Evolutionary conservation across 2,329 filamentous ascomycete genomes (phyloP), one percentile per base, ranked within the genome.

Genomic region (Penicillium frequentans): DNA sequence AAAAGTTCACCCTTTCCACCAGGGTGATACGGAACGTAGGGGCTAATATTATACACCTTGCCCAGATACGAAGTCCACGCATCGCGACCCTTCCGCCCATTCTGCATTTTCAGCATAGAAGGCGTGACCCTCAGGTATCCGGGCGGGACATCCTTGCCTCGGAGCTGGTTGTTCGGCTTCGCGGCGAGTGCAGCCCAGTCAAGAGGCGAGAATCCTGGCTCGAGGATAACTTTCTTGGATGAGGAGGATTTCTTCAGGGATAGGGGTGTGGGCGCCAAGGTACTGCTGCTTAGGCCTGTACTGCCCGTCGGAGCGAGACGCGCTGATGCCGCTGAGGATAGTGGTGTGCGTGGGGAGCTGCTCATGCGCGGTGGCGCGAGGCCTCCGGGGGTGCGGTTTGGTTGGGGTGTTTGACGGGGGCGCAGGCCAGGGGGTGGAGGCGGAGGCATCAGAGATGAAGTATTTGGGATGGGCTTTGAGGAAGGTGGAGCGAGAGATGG

Each of bases 21-120:
- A 0, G 95, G 95, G 73, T 99, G 95, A 71, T 92, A 99, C 1
- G 90, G 87, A 35, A 92, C 72, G 71, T 98, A 99, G 0, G 93
- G 91, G 0, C 88, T 89, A 56, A 99, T 88, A 69, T 98, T 98
- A 77, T 98, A 99, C 27, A 98, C 93, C 68, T 90, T 90, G 1
- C 93, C 93, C 58, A 91, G 89, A 59, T 96, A 88, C 1, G 86
- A 90, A 58, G 90, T 96, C 95, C 95, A 99, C 0, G 93, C 91
- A 68, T 96, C 90, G 60, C 84, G 87, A 9, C 91, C 91, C 70
- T 89, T 90, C 29, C 93, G 86, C 0, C 93, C 93, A 39, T 90
- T 96, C 75, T 91, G 87, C 39, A 79, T 76, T 71, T 88, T 89
- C 13, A 99, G 82, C 82, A 91, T 85, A 5, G 87, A 87, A 1